Conservation (phyloP, 108 stramenopile species). For the Skeletonema tropicum region DNA sequence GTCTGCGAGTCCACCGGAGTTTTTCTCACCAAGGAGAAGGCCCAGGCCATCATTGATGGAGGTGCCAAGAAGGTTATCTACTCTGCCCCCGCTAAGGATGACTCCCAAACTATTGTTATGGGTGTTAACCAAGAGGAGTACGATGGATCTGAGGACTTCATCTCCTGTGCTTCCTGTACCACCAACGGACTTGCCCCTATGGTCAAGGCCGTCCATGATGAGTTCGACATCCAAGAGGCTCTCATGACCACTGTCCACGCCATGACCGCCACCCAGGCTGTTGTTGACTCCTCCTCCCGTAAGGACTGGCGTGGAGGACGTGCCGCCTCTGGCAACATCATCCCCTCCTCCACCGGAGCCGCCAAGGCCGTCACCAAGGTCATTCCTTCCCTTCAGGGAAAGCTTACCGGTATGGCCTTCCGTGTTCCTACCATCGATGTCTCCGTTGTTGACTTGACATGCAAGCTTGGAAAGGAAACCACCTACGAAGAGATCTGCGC, state of each 20-base stretch:
- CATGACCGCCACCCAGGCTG: slow-evolving; percentile 89
- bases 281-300: slow-evolving; percentile 89
- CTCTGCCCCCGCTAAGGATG: slow-evolving; percentile 99
- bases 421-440: slow-evolving; percentile 92
- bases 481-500: slow-evolving; percentile 87
- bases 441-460: slow-evolving; percentile 86
- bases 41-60: slow-evolving; percentile 94
- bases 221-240: slow-evolving; percentile 90
- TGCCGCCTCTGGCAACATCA: slow-evolving; percentile 90
- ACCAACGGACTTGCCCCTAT: slow-evolving; percentile 95
- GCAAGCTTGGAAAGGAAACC: slow-evolving; percentile 77
- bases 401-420: slow-evolving; percentile 97
- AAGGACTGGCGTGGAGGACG: slow-evolving; percentile 90
- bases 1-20: slow-evolving; percentile 99
- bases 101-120: slow-evolving; percentile 98
- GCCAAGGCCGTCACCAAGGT: slow-evolving; percentile 99
- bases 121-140: slow-evolving; percentile 97
- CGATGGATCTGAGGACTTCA: slow-evolving; percentile 92
- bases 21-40: slow-evolving; percentile 97
- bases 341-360: slow-evolving; percentile 94
- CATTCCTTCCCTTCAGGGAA: slow-evolving; percentile 96
- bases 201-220: slow-evolving; percentile 91
- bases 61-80: slow-evolving; percentile 99
- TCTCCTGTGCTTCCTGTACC: slow-evolving; percentile 97
- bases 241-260: slow-evolving; percentile 96